Percentiles rank a stretch among this genome's conserved stretches.
phyloP scores from a whole-genome alignment of 1,284 basidiomycete genomes.

The Erythrobasidium hasegawianum region DNA sequence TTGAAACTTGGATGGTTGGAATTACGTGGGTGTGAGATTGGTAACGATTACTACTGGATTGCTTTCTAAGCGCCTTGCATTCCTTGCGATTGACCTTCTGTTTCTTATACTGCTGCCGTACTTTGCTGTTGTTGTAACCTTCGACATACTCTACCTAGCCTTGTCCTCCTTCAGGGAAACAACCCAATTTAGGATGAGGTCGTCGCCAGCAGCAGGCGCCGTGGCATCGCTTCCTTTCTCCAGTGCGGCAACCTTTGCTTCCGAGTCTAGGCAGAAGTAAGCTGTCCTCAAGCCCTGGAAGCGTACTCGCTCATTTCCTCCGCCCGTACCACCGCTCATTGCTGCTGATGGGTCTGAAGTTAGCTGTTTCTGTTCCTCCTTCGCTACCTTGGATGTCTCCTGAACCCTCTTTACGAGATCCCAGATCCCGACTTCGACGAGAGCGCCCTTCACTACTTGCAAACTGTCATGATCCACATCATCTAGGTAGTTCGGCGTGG shows the following conservation, averaged over 20 bases:
- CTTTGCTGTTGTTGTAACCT: background rate
- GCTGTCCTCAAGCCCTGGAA: slow-evolving; percentile 96
- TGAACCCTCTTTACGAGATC: slow-evolving; percentile 61
- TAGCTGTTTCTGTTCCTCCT: slow-evolving; percentile 49
- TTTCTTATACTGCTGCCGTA: too few relatives aligned
- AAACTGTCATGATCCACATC: slow-evolving; percentile 77
- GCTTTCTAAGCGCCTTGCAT: too few relatives aligned
- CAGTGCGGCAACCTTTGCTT: slow-evolving; percentile 60
- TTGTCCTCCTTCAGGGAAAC: slow-evolving; percentile 67
- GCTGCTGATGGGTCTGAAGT: slow-evolving; percentile 46
- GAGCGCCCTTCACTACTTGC: slow-evolving; percentile 70
- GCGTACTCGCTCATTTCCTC: slow-evolving; percentile 85
- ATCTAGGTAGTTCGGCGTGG: slow-evolving; percentile 63
- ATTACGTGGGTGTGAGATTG: background rate
- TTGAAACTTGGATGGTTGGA: background rate
- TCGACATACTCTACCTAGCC: slow-evolving; percentile 7
- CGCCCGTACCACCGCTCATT: slow-evolving; percentile 51
- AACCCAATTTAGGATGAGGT: slow-evolving; percentile 81
- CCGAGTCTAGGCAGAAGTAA: slow-evolving; percentile 91
- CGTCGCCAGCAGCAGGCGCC: slow-evolving; percentile 57
- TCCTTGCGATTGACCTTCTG: too few relatives aligned
- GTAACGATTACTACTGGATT: too few relatives aligned
- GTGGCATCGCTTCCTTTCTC: slow-evolving; percentile 56
- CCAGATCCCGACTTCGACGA: slow-evolving; percentile 90
- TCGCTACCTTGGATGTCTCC: slow-evolving; percentile 58